phyloP scores from a whole-genome alignment of 2,329 filamentous ascomycete species.

The Thermothelomyces thermophilus region DNA sequence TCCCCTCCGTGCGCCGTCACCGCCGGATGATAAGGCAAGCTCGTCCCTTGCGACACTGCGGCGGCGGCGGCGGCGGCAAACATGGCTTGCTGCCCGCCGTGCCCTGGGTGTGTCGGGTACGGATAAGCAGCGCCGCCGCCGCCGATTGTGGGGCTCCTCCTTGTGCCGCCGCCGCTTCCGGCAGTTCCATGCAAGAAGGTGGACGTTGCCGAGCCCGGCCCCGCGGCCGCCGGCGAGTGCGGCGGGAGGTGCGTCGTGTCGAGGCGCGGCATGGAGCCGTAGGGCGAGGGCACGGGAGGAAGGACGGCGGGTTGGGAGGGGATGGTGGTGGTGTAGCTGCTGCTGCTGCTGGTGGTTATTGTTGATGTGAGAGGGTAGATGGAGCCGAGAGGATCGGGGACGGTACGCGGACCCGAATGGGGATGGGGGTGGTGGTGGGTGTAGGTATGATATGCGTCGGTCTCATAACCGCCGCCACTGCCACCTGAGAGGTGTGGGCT shows the following conservation, averaged over 20 bases:
- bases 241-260: conserved; percentile 20
- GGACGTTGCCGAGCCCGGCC: conserved; percentile 18
- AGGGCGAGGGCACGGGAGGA: conserved; percentile 17
- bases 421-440: conserved; percentile 15
- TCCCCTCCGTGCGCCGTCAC: too few relatives aligned
- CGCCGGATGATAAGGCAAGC: conserved; percentile 7
- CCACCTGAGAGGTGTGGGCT: conserved; percentile 6
- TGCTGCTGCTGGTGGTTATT: not conserved
- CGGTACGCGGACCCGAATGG: conserved; percentile 23
- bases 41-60: not conserved
- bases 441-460: conserved; percentile 19
- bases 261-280: conserved; percentile 18
- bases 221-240: conserved; percentile 6
- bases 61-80: not conserved
- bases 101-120: not conserved
- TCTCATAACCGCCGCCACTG: conserved; percentile 18
- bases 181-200: conserved; percentile 17
- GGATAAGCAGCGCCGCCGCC: conserved; percentile 3
- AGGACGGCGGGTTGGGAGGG: not conserved
- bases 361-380: conserved; percentile 16
- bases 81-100: not conserved
- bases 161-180: not conserved
- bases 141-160: conserved; percentile 13
- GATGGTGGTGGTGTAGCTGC: not conserved
- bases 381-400: conserved; percentile 20